Conservation (phyloP, 805 yeast genomes). For the Metschnikowia orientalis region DNA sequence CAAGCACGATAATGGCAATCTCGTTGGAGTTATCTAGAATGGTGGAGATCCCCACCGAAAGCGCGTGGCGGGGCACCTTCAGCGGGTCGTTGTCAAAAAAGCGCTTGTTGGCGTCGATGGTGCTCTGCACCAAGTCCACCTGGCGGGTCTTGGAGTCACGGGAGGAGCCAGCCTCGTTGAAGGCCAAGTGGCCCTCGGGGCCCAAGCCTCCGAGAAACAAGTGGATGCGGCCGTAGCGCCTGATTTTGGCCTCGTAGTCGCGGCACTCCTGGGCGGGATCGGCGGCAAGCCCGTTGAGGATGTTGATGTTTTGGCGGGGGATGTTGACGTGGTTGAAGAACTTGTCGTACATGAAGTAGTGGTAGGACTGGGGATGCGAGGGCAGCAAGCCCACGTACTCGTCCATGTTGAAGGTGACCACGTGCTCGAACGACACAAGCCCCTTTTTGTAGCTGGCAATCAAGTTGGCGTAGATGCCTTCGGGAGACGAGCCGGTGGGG, state of each 20-base stretch:
- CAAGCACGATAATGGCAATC: constrained; percentile 49
- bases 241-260: constrained; percentile 46
- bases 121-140: constrained; percentile 44
- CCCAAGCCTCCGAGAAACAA: constrained; percentile 58
- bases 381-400: constrained; percentile 52
- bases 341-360: constrained; percentile 53
- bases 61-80: constrained; percentile 49
- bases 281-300: constrained; percentile 48
- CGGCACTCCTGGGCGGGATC: constrained; percentile 45
- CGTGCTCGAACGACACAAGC: constrained; percentile 44
- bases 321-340: constrained; percentile 55
- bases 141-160: constrained; percentile 44
- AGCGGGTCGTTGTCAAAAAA: constrained; percentile 44
- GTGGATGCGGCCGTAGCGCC: constrained; percentile 45
- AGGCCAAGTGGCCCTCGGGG: constrained; percentile 59
- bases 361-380: constrained; percentile 47
- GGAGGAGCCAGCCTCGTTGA: constrained; percentile 52
- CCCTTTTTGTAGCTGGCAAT: constrained; percentile 42
- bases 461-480: constrained; percentile 46
- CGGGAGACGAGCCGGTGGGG: constrained; percentile 62
- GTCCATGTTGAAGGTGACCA: constrained; percentile 60
- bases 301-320: constrained; percentile 47
- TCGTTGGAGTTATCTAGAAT: constrained; percentile 53
- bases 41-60: constrained; percentile 56
- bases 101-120: constrained; percentile 51